Base-by-base conservation (phyloP, 305 asterid genomes). In the Fraxinus sp. region DNA sequence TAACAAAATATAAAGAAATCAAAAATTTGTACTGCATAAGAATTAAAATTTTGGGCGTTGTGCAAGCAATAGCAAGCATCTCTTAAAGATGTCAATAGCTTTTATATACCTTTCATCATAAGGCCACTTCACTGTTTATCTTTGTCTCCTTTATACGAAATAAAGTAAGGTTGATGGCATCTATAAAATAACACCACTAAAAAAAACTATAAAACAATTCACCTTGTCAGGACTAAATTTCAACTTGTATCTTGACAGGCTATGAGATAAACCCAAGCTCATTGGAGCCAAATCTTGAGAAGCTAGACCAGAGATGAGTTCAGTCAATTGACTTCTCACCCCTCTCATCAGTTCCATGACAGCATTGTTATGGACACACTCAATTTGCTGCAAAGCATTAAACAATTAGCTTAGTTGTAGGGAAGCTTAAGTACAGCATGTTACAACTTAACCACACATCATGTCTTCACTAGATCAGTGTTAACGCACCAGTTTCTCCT, bases 271-370 rank as follows among this genome's bases (percentile, higher is more conserved):
- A 77, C 98, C 98, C 89, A 94, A 88, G 85, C 98, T 92, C 98
- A 94, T 94, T 35, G 98, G 97, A 82, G 97, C 94, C 90, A 94
- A 86, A 86, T 94, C 98, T 85, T 94, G 97, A n/a, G 92, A 33
- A 82, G 91, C 97, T 55, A 94, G 87, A 66, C 98, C 98, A 74
- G 97, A 83, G 80, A 94, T 94, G 39, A 95, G 97, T 32, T 94
- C 98, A 55, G 91, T 85, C 88, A 94, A 83, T 75, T 94, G 97
- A 87, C 94, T 94, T 83, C 99, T 92, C 28, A 95, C 93, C 11
- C 99, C 99, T 88, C 99, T 92, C 99, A 95, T 95, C 78, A 95
- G 82, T 85, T 95, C 99, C 99, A 94, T 94, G 74, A 95, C 97
- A 55, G 92, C 87, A 86, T 91, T 91, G 90, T 94, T 94, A 83